phyloP scores from a whole-genome alignment of 768 basidiomycete genomes.

The Collybia sp. region DNA sequence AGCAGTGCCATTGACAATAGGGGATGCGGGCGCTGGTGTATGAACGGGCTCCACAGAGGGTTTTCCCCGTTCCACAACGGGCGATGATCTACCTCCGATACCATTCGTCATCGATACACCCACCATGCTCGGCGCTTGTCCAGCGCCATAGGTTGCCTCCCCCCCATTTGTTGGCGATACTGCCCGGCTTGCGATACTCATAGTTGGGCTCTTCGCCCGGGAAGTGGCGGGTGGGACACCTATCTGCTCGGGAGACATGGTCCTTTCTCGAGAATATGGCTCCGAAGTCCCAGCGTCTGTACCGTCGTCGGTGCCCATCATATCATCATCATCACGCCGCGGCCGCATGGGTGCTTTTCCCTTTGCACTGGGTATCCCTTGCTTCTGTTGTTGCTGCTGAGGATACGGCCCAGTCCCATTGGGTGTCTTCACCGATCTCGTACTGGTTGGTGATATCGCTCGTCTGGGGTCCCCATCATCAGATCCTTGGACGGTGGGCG shows the following conservation, averaged over 20 bases:
- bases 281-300: constrained; percentile 49
- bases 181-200: constrained; percentile 41
- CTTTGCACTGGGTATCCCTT: constrained; percentile 38
- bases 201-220: constrained; percentile 58
- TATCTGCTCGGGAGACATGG: constrained; percentile 52
- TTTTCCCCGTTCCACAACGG: constrained; percentile 44
- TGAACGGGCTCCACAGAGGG: constrained; percentile 64
- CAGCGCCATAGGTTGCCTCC: constrained; percentile 19
- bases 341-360: constrained; percentile 51
- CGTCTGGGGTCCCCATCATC: constrained; percentile 60
- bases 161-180: constrained; percentile 49
- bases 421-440: constrained; percentile 35
- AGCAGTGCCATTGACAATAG: constrained; percentile 44
- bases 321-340: constrained; percentile 38
- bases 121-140: constrained; percentile 47
- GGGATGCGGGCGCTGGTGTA: constrained; percentile 34
- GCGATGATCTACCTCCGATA: constrained; percentile 29
- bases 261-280: constrained; percentile 36
- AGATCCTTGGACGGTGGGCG: constrained; percentile 42
- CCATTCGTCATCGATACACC: constrained; percentile 54
- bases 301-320: constrained; percentile 45
- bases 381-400: constrained; percentile 9
- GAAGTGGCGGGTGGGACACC: constrained; percentile 6
- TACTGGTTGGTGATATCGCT: constrained; percentile 58
- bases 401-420: constrained; percentile 31